phyloP scores from a whole-genome alignment of 2,329 filamentous ascomycete genomes.

The Clarireedia hainanense region DNA sequence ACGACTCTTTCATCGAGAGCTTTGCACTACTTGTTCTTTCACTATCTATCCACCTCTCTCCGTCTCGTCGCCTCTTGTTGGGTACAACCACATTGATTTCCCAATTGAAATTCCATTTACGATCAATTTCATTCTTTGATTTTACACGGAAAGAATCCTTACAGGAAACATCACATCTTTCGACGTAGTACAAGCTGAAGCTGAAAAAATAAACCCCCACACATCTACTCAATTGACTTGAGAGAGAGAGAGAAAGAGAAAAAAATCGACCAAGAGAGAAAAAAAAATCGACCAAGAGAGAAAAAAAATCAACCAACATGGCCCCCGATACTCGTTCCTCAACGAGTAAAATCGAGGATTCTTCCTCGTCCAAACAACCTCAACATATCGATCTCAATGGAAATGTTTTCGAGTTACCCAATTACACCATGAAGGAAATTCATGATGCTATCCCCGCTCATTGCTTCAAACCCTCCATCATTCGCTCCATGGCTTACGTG shows the following conservation, averaged over 20 bases:
- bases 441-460: conserved; percentile 48
- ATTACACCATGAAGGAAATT: conserved; percentile 31
- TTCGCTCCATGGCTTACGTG: conserved; percentile 49
- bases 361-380: neutral
- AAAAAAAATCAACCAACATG: neutral
- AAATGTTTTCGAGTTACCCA: conserved; percentile 28
- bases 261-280: neutral
- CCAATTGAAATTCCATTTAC: too few species aligned
- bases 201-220: too few species aligned
- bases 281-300: neutral
- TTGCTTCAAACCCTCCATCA: conserved; percentile 53
- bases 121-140: too few species aligned
- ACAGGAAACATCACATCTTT: too few species aligned
- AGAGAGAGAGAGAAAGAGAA: neutral
- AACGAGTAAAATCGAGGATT: neutral
- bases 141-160: too few species aligned
- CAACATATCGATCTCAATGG: conserved; percentile 29
- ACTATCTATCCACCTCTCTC: too few species aligned
- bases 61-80: too few species aligned
- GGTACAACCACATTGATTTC: too few species aligned
- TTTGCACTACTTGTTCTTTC: too few species aligned
- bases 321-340: conserved; percentile 3
- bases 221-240: neutral
- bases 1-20: too few species aligned
- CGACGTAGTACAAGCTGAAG: too few species aligned